These are phyloP conservation scores for Cystoderma amianthinum DNA, from an alignment of 768 basidiomycete genomes.

Conservation along the genomic window DNA sequence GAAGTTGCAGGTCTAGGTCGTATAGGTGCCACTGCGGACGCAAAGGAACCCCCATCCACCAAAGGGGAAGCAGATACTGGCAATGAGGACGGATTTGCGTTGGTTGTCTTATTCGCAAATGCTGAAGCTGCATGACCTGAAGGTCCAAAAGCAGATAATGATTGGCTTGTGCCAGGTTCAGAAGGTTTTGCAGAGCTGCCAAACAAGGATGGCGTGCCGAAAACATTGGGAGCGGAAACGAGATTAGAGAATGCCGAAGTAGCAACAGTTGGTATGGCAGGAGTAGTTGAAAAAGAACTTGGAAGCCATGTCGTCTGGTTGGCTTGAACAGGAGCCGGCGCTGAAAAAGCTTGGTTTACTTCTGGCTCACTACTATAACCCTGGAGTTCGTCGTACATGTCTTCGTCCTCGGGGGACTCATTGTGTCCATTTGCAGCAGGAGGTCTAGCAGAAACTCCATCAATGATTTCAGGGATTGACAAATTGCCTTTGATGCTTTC, in stretches of 20 bases:
- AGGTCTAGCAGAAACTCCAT: constrained; percentile 37
- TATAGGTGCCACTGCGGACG: too few species aligned
- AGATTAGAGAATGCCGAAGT: constrained; percentile 32
- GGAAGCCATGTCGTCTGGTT: constrained; percentile 5
- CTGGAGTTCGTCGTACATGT: constrained; percentile 14
- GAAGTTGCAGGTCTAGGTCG: too few species aligned
- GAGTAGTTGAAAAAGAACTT: constrained; percentile 9
- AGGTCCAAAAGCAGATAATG: too few species aligned
- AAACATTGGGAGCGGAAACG: constrained; percentile 29
- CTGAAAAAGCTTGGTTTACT: constrained; percentile 9
- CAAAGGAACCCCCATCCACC: too few species aligned
- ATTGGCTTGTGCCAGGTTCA: too few species aligned
- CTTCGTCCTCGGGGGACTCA: constrained; percentile 14
- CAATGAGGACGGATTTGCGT: too few species aligned
- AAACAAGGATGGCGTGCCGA: constrained; percentile 28
- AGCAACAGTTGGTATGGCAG: constrained; percentile 11
- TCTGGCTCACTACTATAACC: constrained; percentile 9
- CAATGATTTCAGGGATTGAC: constrained; percentile 58
- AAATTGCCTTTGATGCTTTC: constrained; percentile 56
- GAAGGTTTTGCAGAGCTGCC: constrained; percentile 17
- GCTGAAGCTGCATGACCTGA: too few species aligned
- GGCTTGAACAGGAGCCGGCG: neutral
- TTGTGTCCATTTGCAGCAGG: constrained; percentile 16
- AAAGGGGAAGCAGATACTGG: too few species aligned
- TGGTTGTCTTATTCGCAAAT: too few species aligned